Evolutionary conservation across 371 early-diverging fungal genomes (phyloP).

Genomic region (Dichotomocladium elegans): DNA sequence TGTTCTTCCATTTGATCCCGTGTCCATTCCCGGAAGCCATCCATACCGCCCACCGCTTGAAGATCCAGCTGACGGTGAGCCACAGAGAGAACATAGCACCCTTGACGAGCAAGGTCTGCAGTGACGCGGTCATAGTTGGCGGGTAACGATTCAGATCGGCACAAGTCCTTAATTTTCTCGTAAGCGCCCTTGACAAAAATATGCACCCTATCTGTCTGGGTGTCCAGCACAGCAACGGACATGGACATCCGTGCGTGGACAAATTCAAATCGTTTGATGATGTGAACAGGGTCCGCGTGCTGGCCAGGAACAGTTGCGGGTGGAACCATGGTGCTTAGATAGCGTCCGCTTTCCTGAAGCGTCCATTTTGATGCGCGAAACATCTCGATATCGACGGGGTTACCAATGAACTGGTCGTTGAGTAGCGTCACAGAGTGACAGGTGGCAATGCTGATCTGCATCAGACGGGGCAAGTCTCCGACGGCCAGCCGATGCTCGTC

Average conservation of each 20-base stretch:
- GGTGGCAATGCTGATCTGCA: constrained; percentile 52
- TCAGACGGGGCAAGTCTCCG: not conserved
- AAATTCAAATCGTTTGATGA: constrained; percentile 78
- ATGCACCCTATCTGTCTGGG: constrained; percentile 43
- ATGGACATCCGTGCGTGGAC: constrained; percentile 75
- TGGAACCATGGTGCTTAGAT: constrained; percentile 20
- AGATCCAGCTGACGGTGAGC: constrained; percentile 52
- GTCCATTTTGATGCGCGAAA: constrained; percentile 52
- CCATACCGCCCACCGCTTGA: constrained; percentile 23
- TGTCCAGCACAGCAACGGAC: constrained; percentile 65
- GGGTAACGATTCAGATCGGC: constrained; percentile 44
- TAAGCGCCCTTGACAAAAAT: constrained; percentile 79
- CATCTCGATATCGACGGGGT: constrained; percentile 87
- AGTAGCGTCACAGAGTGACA: constrained; percentile 78
- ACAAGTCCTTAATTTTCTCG: constrained; percentile 55
- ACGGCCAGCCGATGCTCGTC: not conserved
- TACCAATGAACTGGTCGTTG: constrained; percentile 67
- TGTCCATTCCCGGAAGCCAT: constrained; percentile 25
- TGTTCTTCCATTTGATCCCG: constrained; percentile 66
- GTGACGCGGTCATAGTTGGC: constrained; percentile 49
- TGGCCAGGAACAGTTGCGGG: constrained; percentile 10
- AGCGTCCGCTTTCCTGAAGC: not conserved
- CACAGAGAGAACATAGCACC: constrained; percentile 72
- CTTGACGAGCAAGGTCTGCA: constrained; percentile 56
- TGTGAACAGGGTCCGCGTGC: constrained; percentile 11